Evolutionary conservation across 768 basidiomycete species (phyloP).

Genomic region (Calvatia gigantea): DNA sequence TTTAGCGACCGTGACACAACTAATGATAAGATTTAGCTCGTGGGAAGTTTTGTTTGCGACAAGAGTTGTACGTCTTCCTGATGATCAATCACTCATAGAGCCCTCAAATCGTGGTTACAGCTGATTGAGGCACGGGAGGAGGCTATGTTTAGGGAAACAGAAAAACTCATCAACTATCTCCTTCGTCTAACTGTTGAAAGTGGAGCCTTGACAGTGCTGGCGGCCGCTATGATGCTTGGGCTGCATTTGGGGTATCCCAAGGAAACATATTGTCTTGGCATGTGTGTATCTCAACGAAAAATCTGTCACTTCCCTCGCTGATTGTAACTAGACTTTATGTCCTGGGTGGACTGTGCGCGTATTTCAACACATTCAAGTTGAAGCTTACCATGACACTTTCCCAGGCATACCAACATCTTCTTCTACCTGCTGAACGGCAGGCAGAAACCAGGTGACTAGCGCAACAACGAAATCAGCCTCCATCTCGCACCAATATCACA

Average conservation of each 20-base stretch:
- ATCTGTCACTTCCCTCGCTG: neutral
- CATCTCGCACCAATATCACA: neutral
- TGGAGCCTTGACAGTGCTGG: neutral
- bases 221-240: neutral
- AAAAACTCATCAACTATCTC: neutral
- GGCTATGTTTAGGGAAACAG: neutral
- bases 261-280: neutral
- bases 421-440: neutral
- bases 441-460: neutral
- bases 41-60: neutral
- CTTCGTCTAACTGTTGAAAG: neutral
- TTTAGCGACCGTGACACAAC: neutral
- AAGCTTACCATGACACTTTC: neutral
- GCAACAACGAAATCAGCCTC: neutral
- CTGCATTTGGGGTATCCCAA: neutral
- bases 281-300: neutral
- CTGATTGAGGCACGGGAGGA: neutral
- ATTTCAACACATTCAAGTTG: neutral
- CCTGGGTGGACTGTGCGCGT: neutral
- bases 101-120: no score
- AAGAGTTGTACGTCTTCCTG: neutral
- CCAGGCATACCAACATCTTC: neutral
- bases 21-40: neutral
- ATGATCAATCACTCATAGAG: neutral
- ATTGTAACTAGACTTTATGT: neutral